Evolutionary conservation across 352 stramenopile genomes (phyloP).

Genomic region (Pythium dissotocum): DNA sequence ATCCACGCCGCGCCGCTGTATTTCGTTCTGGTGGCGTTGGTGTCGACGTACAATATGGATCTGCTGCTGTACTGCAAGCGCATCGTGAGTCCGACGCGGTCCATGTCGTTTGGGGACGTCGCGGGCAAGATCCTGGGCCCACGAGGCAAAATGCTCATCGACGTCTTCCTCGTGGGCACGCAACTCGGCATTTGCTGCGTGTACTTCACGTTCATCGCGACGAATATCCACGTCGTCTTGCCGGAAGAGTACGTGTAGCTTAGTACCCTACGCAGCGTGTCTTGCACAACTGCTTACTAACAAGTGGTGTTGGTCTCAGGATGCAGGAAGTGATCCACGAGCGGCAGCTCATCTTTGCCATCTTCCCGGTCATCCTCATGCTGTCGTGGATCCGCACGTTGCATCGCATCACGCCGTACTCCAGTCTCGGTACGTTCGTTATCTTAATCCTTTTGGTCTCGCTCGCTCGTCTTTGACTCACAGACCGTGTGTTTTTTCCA

Average conservation of each 20-base stretch:
- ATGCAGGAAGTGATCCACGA: slow-evolving; percentile 63
- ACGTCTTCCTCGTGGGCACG: slow-evolving; percentile 78
- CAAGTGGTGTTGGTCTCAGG: slow-evolving; percentile 22
- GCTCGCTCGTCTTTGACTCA: no score
- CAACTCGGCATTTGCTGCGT: slow-evolving; percentile 84
- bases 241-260: slow-evolving; percentile 42
- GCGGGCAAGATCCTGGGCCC: slow-evolving; percentile 56
- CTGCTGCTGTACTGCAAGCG: slow-evolving; percentile 71
- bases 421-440: slow-evolving; percentile 47
- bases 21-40: slow-evolving; percentile 64
- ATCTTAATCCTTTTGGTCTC: no score
- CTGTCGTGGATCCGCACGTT: slow-evolving; percentile 80
- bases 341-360: slow-evolving; percentile 73
- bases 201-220: slow-evolving; percentile 85
- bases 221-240: slow-evolving; percentile 77
- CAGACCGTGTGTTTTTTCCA: slow-evolving; percentile 15
- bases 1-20: slow-evolving; percentile 58
- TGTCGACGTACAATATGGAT: slow-evolving; percentile 87
- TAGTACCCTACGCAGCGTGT: no score
- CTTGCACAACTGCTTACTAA: no score
- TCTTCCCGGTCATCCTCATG: slow-evolving; percentile 67
- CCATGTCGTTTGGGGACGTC: slow-evolving; percentile 79
- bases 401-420: slow-evolving; percentile 76
- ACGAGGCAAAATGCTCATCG: slow-evolving; percentile 66
- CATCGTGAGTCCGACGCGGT: slow-evolving; percentile 45